Base-by-base conservation (phyloP, 1,284 basidiomycete species). In the Schizophyllum amplum region DNA sequence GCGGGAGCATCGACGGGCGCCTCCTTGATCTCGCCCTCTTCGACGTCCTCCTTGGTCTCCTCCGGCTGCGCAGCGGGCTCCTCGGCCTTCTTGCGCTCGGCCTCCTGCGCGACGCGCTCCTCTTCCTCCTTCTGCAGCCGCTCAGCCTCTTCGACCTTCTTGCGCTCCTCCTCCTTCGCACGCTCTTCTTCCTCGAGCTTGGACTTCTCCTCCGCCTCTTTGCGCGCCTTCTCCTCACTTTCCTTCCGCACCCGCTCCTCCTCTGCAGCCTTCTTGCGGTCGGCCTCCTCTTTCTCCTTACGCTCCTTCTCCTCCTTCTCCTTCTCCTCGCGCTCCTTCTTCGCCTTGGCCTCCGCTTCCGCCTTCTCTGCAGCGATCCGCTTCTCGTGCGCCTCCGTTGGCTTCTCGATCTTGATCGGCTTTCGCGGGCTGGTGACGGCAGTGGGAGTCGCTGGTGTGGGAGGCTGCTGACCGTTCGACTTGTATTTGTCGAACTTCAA, bases 401-500 rank as follows among this genome's bases (percentile, higher is more conserved):
- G 70, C 56, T 73, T 71, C 59, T 72, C 68, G 64, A 76, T 69
- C 56, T 68, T 67, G 58, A 73, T 72, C 63, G 80, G 79, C 65
- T 78, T 74, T 27, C 71, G 75, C 56, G 77, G 66, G 46, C 75
- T 68, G 65, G 73, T 74, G 62, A 69, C 68, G 62, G 76, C 76
- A 72, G 60, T 75, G 71, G 50, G 76, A 76, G 57, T 77, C 75
- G 69, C 56, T 68, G 65, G 62, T 72, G 65, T 56, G 20, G 24
- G 13, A 20, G 21, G 48, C 48, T 22, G 48, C 13, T 63, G 63
- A 57, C 72, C 70, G 63, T 78, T 77, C 65, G 78, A 74, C 25
- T 73, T 75, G 58, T 85, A 68, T 24, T 71, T 67, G 49, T 79
- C 79, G 27, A 88, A 56, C 54, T 79, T 75, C 46, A 89, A 71